A percentile compares a stretch with the other conserved stretches of the same genome.
Conservation (phyloP, 805 yeast genomes). For the Myxozyma geophila region DNA sequence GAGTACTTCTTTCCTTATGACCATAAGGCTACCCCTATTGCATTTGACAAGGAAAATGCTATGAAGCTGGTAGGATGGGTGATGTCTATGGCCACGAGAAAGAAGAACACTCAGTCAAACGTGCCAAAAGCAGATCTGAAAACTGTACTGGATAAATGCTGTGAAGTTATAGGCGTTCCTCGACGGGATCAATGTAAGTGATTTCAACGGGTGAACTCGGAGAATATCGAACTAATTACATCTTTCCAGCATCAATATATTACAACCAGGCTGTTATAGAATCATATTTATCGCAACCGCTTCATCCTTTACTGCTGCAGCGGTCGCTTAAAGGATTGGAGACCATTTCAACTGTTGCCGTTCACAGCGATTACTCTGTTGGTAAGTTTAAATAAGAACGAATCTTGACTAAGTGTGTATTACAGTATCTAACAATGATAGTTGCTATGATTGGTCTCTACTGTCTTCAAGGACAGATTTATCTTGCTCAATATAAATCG, state of each 20-base stretch:
- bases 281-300: conserved; percentile 49
- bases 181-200: conserved; percentile 37
- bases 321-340: conserved; percentile 27
- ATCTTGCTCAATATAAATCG: conserved; percentile 68
- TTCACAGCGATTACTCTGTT: conserved; percentile 25
- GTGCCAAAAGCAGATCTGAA: conserved; percentile 72
- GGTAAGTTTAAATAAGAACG: conserved; percentile 1
- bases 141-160: conserved; percentile 68
- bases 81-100: conserved; percentile 58
- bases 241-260: conserved; percentile 36
- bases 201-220: background rate
- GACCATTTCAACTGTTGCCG: conserved; percentile 21
- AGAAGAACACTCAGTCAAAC: conserved; percentile 58
- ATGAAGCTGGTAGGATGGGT: conserved; percentile 52
- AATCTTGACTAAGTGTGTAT: no score
- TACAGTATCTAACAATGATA: background rate
- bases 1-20: conserved; percentile 68
- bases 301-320: conserved; percentile 35
- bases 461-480: conserved; percentile 68
- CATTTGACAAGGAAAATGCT: conserved; percentile 52
- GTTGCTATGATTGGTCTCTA: conserved; percentile 58
- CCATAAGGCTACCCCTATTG: conserved; percentile 57
- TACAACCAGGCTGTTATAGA: conserved; percentile 51
- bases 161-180: conserved; percentile 74
- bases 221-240: background rate